Conservation (phyloP, 176 grass and related monocot species). For the Triticum turgidum region DNA sequence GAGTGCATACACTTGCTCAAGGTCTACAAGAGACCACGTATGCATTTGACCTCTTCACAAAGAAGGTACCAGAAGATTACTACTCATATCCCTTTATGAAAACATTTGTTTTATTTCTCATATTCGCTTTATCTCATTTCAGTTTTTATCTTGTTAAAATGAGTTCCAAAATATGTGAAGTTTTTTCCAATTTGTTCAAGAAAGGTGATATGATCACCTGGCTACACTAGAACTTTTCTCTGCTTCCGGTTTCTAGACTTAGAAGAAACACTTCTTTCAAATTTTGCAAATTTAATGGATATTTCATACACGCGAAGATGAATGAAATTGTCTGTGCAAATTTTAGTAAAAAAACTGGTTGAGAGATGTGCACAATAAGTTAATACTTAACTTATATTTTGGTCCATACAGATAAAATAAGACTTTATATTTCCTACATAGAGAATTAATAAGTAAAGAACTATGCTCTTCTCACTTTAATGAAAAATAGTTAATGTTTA, state of each 20-base stretch:
- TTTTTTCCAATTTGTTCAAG: neutral
- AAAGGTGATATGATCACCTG: neutral
- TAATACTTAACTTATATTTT: neutral
- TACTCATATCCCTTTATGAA: too few relatives aligned
- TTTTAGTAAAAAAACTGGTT: neutral
- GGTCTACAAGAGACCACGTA: neutral
- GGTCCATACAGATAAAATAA: too few relatives aligned
- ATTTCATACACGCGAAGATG: neutral
- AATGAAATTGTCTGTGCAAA: neutral
- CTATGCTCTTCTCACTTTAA: too few relatives aligned
- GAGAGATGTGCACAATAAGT: neutral
- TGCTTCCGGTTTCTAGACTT: neutral
- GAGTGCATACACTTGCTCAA: neutral
- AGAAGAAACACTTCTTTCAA: neutral
- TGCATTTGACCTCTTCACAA: neutral
- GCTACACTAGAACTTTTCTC: neutral
- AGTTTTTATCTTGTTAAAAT: too few relatives aligned
- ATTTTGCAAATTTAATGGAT: too few relatives aligned
- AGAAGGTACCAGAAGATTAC: neutral
- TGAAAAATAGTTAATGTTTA: too few relatives aligned
- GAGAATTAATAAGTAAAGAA: too few relatives aligned
- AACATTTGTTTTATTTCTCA: too few relatives aligned
- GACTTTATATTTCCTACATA: too few relatives aligned
- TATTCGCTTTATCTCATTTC: too few relatives aligned
- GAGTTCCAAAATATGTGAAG: too few relatives aligned